Conservation (phyloP, 768 basidiomycete species). For the Lactifluus hygrophoroides region DNA sequence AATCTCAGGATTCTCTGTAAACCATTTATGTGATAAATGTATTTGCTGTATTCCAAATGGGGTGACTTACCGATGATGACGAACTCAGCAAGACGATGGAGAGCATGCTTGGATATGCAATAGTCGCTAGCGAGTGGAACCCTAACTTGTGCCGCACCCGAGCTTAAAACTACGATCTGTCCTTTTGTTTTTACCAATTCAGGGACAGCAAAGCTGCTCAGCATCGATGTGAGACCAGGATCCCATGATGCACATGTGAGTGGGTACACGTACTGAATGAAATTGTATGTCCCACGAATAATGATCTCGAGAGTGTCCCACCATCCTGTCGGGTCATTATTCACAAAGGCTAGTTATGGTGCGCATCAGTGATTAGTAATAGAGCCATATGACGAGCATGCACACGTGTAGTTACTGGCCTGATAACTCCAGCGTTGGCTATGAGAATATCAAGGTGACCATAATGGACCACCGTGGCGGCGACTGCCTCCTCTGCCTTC, state of each 20-base stretch:
- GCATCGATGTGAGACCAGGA: too few relatives aligned
- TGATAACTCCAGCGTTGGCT: slow-evolving; percentile 1
- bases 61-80: background rate
- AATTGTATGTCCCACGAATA: slow-evolving; percentile 9
- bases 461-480: too few relatives aligned
- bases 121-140: slow-evolving; percentile 5
- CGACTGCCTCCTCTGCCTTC: background rate
- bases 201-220: too few relatives aligned
- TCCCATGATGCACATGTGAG: background rate
- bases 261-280: background rate
- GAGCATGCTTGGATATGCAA: slow-evolving; percentile 7
- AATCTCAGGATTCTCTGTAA: background rate
- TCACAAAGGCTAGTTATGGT: background rate
- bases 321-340: slow-evolving; percentile 3
- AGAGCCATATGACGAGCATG: background rate
- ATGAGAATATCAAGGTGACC: slow-evolving; percentile 14
- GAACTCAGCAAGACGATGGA: too few relatives aligned
- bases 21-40: too few relatives aligned
- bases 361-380: background rate
- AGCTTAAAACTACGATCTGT: background rate
- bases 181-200: slow-evolving; percentile 4
- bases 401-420: background rate
- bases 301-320: slow-evolving; percentile 15
- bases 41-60: too few relatives aligned
- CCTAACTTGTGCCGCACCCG: background rate